Evolutionary conservation across 805 yeast species (phyloP), one percentile per base, ranked within the genome.

Genomic region (Candida sphagnicola): DNA sequence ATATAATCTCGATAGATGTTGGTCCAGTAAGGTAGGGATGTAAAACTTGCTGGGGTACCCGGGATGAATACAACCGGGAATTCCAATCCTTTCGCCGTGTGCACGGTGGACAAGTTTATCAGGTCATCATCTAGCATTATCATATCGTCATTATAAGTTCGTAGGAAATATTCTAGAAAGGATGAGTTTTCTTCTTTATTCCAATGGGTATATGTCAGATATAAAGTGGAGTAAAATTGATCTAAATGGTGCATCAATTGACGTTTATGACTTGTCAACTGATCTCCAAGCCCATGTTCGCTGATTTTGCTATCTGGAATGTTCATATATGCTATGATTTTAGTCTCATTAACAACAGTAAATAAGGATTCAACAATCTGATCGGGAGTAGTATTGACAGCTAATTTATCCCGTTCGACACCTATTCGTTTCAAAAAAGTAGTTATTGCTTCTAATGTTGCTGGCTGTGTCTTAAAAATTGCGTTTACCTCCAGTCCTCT

Each of bases 31-130:
- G 21, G 24, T 5, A 12, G 10, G n/a, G 19, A 28, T 24, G 21
- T 16, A 19, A 18, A 31, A 12, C 18, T 33, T 4, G 14, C n/a
- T 10, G 12, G 18, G 12, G 44, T 29, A 2, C 57, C 58, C 4
- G 48, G 38, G 3, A 82, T 47, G 54, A 83, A 82, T 1, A 81
- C 87, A 10, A 82, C 65, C 0, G 89, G 88, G 48, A 78, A 82
- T 44, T 84, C 89, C 4, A 82, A 55, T 0, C 93, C 91, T 48
- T 85, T 85, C 1, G 90, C 78, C 0, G 85, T 69, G 55, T 85
- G 91, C 2, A 85, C 74, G 0, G 91, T 85, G 0, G 88, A 78
- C 1, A 83, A 47, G 36, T 77, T 78, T 5, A 83, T 67, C 53
- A 28, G 56, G 43, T 42, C 61, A 43, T 37, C 52, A 31, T 45